Evolutionary conservation across 441 rosid genomes (phyloP), one percentile per base, ranked within the genome.

Genomic region (Jatropha podagrica): DNA sequence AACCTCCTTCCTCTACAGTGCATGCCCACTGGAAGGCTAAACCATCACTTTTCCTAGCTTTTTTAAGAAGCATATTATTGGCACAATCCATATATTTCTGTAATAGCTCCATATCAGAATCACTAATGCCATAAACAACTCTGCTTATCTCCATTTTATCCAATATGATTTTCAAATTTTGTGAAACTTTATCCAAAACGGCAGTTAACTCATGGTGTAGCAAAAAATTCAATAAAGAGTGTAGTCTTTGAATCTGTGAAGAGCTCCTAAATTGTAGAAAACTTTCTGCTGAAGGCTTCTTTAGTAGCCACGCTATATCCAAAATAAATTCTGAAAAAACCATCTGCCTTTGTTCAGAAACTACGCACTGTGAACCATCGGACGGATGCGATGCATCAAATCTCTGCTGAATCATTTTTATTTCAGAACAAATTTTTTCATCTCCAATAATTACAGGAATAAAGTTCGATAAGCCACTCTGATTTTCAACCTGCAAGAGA

Each of bases 241-340:
- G 85, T 76, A 87, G 83, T 83, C 96, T 89, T 79, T 86, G 90
- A 73, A 94, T 91, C 87, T 89, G 93, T 62, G 86, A 85, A 69
- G 88, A 81, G 73, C 85, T 74, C 73, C 84, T 69, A 11, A 62
- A 74, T 65, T 67, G 79, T 75, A 85, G 85, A 70, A 82, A 74
- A 80, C 76, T 83, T 78, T 92, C 97, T 64, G 80, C 65, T 48
- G 84, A 75, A 49, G 96, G 97, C 68, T 80, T 87, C 82, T 83
- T 90, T 67, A 94, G 85, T 67, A 92, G 80, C 99, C 99, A 96
- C 18, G 93, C 98, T 67, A 94, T 85, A 82, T 94, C 99, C 79
- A 87, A 78, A 51, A 91, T 48, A 75, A 96, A 82, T 55, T 95
- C 98, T 27, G 93, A 85, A 75, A 85, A 83, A 11, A 81, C 68